Conservation (phyloP, 2,329 filamentous ascomycete species). For the Immersiporthe knoxdaviesiana region DNA sequence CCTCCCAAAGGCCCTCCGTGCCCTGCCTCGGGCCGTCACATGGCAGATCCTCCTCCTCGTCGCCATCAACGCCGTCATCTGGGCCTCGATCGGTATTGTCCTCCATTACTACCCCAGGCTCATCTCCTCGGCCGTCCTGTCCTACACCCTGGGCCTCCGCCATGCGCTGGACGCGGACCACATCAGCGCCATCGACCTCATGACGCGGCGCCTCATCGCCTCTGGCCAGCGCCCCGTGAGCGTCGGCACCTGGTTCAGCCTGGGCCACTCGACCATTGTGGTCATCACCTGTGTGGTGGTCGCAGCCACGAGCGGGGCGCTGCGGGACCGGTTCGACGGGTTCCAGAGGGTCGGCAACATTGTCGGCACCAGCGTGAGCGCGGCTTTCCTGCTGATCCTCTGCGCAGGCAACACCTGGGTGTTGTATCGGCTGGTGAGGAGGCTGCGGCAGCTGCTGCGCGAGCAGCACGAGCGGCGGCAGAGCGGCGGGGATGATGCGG, state of each 20-base stretch:
- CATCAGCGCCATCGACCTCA: conserved; percentile 83
- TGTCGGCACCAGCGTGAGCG: conserved; percentile 85
- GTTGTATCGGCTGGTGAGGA: conserved; percentile 72
- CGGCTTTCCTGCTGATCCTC: conserved; percentile 79
- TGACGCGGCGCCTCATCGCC: conserved; percentile 87
- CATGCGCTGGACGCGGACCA: conserved; percentile 99
- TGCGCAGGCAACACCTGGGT: conserved; percentile 87
- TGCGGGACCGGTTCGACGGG: conserved; percentile 77
- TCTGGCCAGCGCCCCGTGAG: conserved; percentile 84
- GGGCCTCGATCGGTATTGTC: conserved; percentile 57
- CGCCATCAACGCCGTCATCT: conserved; percentile 56
- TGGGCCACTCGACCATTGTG: conserved; percentile 93
- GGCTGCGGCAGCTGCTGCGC: conserved; percentile 65
- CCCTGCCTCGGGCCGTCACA: conserved; percentile 41
- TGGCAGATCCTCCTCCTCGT: conserved; percentile 56
- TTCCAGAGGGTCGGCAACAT: conserved; percentile 85
- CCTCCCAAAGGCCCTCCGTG: conserved; percentile 37
- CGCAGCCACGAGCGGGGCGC: conserved; percentile 83
- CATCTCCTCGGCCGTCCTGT: conserved; percentile 78
- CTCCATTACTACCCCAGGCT: conserved; percentile 62
- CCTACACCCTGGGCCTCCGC: conserved; percentile 86
- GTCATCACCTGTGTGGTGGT: conserved; percentile 89
- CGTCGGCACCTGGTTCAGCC: conserved; percentile 91
- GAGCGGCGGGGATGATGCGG: not conserved
- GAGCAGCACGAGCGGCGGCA: conserved; percentile 40